Evolutionary conservation across 2,329 filamentous ascomycete genomes (phyloP), one percentile per base, ranked within the genome.

Genomic region (Pseudocercospora pini-densiflorae): DNA sequence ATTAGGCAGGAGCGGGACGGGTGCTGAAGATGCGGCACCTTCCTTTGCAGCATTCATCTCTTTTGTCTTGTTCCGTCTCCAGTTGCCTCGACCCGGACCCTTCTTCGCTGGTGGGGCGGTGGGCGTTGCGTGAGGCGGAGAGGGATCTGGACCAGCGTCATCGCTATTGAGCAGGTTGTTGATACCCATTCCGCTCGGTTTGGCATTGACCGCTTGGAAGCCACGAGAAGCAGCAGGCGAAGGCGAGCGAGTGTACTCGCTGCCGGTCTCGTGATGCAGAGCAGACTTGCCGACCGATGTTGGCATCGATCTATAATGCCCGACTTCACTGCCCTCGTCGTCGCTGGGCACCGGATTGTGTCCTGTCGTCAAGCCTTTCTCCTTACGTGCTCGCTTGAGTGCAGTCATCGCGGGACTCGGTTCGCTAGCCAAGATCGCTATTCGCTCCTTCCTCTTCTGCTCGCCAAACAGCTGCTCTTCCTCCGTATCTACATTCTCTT

Each of bases 401-500:
- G 82, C 83, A 7, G 82, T 84, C 71, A 84, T 88, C 5, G 90
- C 83, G 64, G 89, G 90, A 29, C 87, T 88, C 76, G 91, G 90
- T 73, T 94, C 92, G 73, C 89, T 89, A 68, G 90, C 89, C 59
- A 94, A 85, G 69, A 94, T 94, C 72, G 81, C 74, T 71, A 89
- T 90, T 60, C 91, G 85, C 77, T 92, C 91, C 74, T 88, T 89
- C 79, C 91, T 88, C 81, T 93, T 94, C 71, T 86, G 84, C 69
- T 88, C 84, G 29, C 91, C 91, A 79, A 92, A 94, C 2, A 87
- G 85, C 64, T 88, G 80, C 79, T 94, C 91, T 63, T 89, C 87
- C 16, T 83, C 81, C 0, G 90, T 88, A 75, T 95, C 92, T 3
- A 92, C 87, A 72, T 95, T 95, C 79, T 95, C 92, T 27, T 80